These are phyloP conservation scores for Calonectria pteridis DNA, from an alignment of 2,329 filamentous ascomycete genomes.

Conservation along the genomic window DNA sequence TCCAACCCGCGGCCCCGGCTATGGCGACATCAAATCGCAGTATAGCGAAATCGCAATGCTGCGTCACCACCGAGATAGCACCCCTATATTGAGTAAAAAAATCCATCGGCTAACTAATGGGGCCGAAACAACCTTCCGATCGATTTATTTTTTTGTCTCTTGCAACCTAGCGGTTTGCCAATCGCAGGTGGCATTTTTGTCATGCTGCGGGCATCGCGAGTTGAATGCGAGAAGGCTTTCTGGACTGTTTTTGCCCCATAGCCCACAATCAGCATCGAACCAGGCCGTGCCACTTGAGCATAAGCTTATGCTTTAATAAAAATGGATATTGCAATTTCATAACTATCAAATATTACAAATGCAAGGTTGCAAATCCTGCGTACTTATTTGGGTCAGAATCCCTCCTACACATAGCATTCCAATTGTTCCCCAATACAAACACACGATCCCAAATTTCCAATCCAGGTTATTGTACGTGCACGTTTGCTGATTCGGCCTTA, in stretches of 20 bases:
- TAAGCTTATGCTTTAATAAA: background rate
- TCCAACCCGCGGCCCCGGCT: background rate
- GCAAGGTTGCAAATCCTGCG: too few species aligned
- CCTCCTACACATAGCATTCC: too few species aligned
- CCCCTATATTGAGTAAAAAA: background rate
- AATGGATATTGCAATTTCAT: background rate
- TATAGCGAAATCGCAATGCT: background rate
- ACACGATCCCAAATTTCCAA: too few species aligned
- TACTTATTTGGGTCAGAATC: too few species aligned
- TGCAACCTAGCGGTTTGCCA: background rate
- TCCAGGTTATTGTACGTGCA: too few species aligned
- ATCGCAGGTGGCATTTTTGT: background rate
- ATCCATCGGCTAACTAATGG: background rate
- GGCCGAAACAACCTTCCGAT: background rate
- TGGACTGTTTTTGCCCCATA: background rate
- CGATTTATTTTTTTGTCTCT: background rate
- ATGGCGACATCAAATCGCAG: constrained; percentile 2
- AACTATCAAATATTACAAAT: too few species aligned
- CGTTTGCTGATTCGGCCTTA: too few species aligned
- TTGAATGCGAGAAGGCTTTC: background rate
- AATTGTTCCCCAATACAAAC: too few species aligned
- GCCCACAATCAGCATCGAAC: background rate
- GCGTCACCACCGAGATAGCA: background rate
- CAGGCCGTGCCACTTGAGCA: background rate
- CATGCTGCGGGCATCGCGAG: background rate